These are phyloP conservation scores for Alternaria panax DNA, from an alignment of 2,329 filamentous ascomycete genomes.

Conservation along the genomic window DNA sequence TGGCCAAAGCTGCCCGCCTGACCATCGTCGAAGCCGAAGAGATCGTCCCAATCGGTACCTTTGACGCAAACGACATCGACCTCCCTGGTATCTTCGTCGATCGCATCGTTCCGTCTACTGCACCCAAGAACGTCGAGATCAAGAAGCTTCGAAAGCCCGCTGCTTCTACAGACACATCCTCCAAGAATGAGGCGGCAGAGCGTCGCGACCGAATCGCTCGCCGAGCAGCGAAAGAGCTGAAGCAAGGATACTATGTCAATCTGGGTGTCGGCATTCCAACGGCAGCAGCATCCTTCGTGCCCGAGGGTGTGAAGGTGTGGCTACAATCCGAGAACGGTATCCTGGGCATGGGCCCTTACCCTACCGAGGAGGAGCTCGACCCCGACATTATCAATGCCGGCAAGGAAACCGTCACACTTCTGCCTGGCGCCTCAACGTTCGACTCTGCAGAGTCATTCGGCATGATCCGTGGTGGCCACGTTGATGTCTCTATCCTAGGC, in stretches of 20 bases:
- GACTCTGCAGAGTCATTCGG: constrained; percentile 89
- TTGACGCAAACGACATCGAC: constrained; percentile 82
- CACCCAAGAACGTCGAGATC: constrained; percentile 77
- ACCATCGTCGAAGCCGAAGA: constrained; percentile 96
- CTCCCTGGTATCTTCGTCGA: constrained; percentile 92
- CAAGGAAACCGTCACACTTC: constrained; percentile 89
- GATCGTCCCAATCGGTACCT: constrained; percentile 87
- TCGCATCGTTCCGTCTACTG: constrained; percentile 81
- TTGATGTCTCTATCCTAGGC: constrained; percentile 87
- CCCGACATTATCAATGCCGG: constrained; percentile 90
- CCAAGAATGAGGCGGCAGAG: constrained; percentile 14
- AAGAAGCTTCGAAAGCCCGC: constrained; percentile 42
- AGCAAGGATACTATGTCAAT: constrained; percentile 95
- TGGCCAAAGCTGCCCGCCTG: constrained; percentile 88
- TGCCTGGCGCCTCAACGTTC: constrained; percentile 80
- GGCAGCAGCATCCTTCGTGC: constrained; percentile 82
- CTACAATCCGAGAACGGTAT: constrained; percentile 65
- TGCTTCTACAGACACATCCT: constrained; percentile 27
- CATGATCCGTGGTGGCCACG: constrained; percentile 87
- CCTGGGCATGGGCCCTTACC: constrained; percentile 55
- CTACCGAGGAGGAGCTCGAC: constrained; percentile 73
- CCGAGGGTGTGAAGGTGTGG: constrained; percentile 61
- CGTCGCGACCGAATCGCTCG: constrained; percentile 79
- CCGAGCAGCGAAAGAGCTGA: constrained; percentile 87
- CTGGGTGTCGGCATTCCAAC: constrained; percentile 93